Conservation (phyloP, 257 asterid genomes). For the Perilla frutescens region DNA sequence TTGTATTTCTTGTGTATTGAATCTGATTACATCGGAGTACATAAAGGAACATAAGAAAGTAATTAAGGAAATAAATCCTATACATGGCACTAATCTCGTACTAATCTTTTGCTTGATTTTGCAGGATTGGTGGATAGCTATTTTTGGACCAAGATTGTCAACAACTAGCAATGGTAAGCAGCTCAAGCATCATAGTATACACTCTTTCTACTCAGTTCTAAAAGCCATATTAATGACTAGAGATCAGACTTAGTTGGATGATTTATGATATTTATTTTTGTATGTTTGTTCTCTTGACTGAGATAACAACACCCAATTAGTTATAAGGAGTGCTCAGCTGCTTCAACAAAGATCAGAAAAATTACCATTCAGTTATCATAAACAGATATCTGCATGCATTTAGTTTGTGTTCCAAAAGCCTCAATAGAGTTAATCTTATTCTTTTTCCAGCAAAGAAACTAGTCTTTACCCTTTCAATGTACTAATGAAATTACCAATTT, state of each 20-base stretch:
- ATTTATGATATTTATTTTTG: neutral
- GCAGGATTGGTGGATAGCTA: too few relatives aligned
- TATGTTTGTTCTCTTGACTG: conserved; percentile 2
- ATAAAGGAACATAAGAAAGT: too few relatives aligned
- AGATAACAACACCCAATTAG: conserved; percentile 9
- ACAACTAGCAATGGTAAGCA: neutral
- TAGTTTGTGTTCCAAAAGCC: neutral
- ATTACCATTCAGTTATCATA: neutral
- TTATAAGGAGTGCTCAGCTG: neutral
- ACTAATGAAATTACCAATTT: neutral
- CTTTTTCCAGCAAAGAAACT: neutral
- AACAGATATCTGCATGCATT: neutral
- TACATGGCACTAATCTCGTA: too few relatives aligned
- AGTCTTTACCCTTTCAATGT: neutral
- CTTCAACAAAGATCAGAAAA: neutral
- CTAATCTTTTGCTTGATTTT: too few relatives aligned
- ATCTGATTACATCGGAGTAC: too few relatives aligned
- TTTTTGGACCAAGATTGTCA: too few relatives aligned
- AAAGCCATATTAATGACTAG: neutral
- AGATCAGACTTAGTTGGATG: neutral
- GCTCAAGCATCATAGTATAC: neutral
- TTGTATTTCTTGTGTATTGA: too few relatives aligned
- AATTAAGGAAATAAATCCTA: too few relatives aligned
- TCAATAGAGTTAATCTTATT: neutral
- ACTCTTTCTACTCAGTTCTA: neutral